Percentiles rank a stretch among this genome's conserved stretches.
Conservation (phyloP, 2,329 filamentous ascomycete species). For the Pseudogymnoascus sp. region DNA sequence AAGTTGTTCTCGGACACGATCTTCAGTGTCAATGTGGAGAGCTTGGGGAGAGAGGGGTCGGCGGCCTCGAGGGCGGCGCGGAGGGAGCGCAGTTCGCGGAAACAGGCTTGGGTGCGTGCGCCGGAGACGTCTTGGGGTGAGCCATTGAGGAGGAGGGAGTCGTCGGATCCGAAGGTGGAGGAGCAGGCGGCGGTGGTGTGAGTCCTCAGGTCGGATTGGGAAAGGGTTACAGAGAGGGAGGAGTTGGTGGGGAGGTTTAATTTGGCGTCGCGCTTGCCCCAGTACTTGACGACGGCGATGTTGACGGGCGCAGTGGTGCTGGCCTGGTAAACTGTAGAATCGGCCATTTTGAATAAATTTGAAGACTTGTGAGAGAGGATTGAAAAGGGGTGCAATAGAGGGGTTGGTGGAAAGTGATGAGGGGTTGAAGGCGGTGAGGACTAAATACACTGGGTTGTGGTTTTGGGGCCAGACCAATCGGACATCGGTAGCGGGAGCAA, state of each 20-base stretch:
- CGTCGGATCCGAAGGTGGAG: slow-evolving; percentile 52
- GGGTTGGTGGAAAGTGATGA: background rate
- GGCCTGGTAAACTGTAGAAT: slow-evolving; percentile 62
- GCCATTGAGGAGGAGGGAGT: slow-evolving; percentile 79
- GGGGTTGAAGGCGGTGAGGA: slow-evolving; percentile 5
- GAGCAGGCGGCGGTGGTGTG: slow-evolving; percentile 94
- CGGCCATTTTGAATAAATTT: slow-evolving; percentile 22
- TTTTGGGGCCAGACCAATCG: background rate
- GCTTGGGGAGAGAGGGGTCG: slow-evolving; percentile 68
- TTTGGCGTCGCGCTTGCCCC: slow-evolving; percentile 91
- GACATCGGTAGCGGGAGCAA: slow-evolving; percentile 5
- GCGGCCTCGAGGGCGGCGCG: slow-evolving; percentile 65
- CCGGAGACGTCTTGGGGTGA: slow-evolving; percentile 75
- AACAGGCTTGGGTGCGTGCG: slow-evolving; percentile 87
- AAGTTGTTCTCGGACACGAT: slow-evolving; percentile 98
- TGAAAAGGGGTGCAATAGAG: background rate
- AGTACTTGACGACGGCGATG: slow-evolving; percentile 98
- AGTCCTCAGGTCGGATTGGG: slow-evolving; percentile 85
- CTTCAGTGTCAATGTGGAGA: slow-evolving; percentile 67
- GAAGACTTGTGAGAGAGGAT: background rate
- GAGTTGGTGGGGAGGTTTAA: slow-evolving; percentile 97
- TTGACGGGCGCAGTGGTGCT: slow-evolving; percentile 97
- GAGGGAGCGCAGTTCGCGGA: slow-evolving; percentile 72
- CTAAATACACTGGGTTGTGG: background rate
- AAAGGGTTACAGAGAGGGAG: slow-evolving; percentile 92